These are phyloP conservation scores for Elasticomyces elasticus DNA, from an alignment of 495 filamentous ascomycete genomes.

Conservation along the genomic window DNA sequence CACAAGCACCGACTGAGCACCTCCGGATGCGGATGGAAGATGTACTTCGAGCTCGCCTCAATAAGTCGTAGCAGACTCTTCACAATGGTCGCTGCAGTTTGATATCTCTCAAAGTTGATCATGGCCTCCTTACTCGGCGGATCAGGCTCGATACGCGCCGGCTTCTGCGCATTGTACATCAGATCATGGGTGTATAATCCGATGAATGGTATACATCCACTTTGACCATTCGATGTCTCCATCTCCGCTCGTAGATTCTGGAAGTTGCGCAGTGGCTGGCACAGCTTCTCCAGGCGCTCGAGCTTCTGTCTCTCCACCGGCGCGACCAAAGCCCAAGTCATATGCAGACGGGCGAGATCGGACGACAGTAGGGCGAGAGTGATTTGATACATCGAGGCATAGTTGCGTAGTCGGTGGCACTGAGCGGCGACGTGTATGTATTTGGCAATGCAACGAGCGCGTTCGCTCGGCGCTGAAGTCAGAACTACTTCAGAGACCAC, in stretches of 20 bases:
- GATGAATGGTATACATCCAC: constrained; percentile 94
- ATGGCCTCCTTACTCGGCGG: constrained; percentile 46
- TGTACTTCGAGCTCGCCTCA: constrained; percentile 84
- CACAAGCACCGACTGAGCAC: constrained; percentile 87
- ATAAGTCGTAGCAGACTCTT: constrained; percentile 84
- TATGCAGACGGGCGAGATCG: constrained; percentile 63
- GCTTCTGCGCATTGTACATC: constrained; percentile 91
- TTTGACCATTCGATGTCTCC: constrained; percentile 57
- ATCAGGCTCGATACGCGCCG: constrained; percentile 16
- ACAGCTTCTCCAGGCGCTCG: constrained; percentile 69
- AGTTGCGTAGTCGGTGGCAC: constrained; percentile 79
- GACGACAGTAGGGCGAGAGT: constrained; percentile 80
- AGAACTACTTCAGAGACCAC: constrained; percentile 82
- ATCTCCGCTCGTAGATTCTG: constrained; percentile 81
- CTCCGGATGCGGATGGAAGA: constrained; percentile 73
- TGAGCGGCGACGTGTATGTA: constrained; percentile 86
- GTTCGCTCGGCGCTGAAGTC: constrained; percentile 70
- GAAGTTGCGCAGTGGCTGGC: constrained; percentile 86
- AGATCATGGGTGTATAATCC: constrained; percentile 91
- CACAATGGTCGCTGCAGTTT: constrained; percentile 80
- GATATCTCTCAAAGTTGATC: constrained; percentile 91
- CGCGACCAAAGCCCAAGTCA: constrained; percentile 76
- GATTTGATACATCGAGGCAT: constrained; percentile 92
- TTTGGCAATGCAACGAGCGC: constrained; percentile 60
- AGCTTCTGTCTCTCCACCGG: constrained; percentile 58